Conservation (phyloP, 1,284 basidiomycete genomes). For the Cystobasidiaceae sp. region DNA sequence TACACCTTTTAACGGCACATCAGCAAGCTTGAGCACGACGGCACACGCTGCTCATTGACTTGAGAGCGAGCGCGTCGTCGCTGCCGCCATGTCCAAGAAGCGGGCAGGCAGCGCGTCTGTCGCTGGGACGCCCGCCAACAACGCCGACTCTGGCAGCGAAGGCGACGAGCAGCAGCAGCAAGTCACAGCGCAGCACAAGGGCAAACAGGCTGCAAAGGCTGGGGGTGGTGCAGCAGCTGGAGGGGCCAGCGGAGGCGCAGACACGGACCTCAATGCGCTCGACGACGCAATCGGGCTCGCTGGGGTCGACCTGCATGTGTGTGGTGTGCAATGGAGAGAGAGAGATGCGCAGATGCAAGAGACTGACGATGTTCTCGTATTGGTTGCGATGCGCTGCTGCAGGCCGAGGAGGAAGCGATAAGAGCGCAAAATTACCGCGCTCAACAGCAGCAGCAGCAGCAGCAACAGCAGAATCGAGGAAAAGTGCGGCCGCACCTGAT, state of each 20-base stretch:
- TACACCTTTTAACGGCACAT: too few species aligned
- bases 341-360: neutral
- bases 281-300: conserved; percentile 43
- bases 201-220: neutral
- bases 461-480: conserved; percentile 25
- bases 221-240: neutral
- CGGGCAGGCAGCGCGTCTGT: conserved; percentile 6
- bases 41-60: neutral
- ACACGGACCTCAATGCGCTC: conserved; percentile 41
- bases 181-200: conserved; percentile 4
- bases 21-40: too few species aligned
- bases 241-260: neutral
- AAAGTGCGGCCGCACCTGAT: conserved; percentile 35
- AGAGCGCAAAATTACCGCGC: conserved; percentile 26
- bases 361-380: neutral
- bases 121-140: conserved; percentile 11
- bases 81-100: conserved; percentile 14
- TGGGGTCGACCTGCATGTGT: conserved; percentile 42
- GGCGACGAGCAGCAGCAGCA: conserved; percentile 23
- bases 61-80: neutral
- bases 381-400: neutral
- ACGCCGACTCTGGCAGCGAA: conserved; percentile 19
- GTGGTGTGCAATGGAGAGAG: neutral
- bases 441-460: conserved; percentile 3
- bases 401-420: conserved; percentile 43